Conservation (phyloP, 768 basidiomycete genomes). For the Gloeophyllum trabeum region DNA sequence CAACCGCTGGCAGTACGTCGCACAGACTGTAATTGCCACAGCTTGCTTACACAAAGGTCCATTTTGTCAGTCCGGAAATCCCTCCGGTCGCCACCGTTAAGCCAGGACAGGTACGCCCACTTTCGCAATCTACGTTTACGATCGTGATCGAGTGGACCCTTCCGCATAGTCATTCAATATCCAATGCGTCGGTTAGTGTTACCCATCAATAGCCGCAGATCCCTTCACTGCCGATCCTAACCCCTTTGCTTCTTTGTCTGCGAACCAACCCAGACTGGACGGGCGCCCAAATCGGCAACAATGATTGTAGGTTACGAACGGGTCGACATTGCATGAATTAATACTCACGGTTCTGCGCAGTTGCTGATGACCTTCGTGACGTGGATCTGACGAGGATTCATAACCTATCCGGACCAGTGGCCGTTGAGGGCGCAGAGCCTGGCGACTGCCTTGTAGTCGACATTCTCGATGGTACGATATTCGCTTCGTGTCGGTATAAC, state of each 20-base stretch:
- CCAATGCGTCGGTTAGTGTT: slow-evolving; percentile 47
- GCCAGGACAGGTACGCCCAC: slow-evolving; percentile 43
- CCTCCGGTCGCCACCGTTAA: slow-evolving; percentile 52
- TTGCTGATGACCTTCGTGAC: slow-evolving; percentile 55
- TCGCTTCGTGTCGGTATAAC: background rate
- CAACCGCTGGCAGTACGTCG: slow-evolving; percentile 64
- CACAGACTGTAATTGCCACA: background rate
- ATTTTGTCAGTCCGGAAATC: slow-evolving; percentile 40
- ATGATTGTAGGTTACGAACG: slow-evolving; percentile 37
- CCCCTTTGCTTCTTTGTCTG: too few relatives aligned
- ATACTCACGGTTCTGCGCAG: slow-evolving; percentile 17
- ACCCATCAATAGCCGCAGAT: background rate
- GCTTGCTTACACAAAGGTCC: slow-evolving; percentile 2
- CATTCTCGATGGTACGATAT: slow-evolving; percentile 52
- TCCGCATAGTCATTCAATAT: slow-evolving; percentile 49
- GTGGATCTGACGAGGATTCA: slow-evolving; percentile 58
- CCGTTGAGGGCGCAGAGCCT: slow-evolving; percentile 65
- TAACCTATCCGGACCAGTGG: slow-evolving; percentile 68
- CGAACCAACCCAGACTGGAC: slow-evolving; percentile 51
- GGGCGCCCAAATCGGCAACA: slow-evolving; percentile 69
- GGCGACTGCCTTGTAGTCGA: slow-evolving; percentile 76
- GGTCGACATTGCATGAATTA: background rate
- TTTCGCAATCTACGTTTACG: background rate
- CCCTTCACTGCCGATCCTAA: background rate
- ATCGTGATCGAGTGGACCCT: background rate